These are phyloP conservation scores for Metschnikowia kofuensis DNA, from an alignment of 805 yeast species.

Conservation along the genomic window DNA sequence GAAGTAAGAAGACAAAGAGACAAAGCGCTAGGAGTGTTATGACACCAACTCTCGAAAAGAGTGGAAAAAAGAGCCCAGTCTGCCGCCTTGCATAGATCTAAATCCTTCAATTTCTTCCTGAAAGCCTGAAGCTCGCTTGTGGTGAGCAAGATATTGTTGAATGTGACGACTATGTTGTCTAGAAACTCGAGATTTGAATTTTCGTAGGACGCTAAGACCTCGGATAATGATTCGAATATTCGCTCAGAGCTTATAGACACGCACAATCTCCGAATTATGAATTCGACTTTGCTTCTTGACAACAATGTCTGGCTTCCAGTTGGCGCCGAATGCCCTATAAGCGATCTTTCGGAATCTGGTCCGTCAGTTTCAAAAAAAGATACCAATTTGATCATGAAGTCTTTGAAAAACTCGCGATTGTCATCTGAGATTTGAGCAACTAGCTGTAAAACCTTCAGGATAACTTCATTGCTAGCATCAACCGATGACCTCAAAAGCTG, in stretches of 20 bases:
- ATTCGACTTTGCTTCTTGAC: constrained; percentile 61
- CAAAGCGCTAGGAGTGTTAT: constrained; percentile 83
- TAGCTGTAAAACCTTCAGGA: constrained; percentile 66
- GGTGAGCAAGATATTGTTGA: constrained; percentile 81
- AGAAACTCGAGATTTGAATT: constrained; percentile 67
- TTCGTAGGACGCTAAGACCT: constrained; percentile 53
- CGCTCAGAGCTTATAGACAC: constrained; percentile 77
- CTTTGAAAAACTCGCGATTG: constrained; percentile 71
- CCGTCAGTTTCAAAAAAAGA: constrained; percentile 65
- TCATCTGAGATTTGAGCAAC: constrained; percentile 73
- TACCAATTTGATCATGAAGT: constrained; percentile 70
- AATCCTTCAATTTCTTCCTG: constrained; percentile 58
- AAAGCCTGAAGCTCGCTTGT: constrained; percentile 75
- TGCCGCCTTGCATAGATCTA: constrained; percentile 51
- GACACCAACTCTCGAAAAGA: constrained; percentile 87
- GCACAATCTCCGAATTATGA: constrained; percentile 81
- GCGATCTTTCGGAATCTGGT: constrained; percentile 15
- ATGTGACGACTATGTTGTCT: constrained; percentile 77
- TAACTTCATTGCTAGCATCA: constrained; percentile 73
- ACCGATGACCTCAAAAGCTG: constrained; percentile 70
- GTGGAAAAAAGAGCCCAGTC: constrained; percentile 71
- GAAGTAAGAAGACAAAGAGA: constrained; percentile 84
- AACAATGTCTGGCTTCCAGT: constrained; percentile 26
- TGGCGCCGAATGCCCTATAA: constrained; percentile 28
- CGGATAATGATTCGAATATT: constrained; percentile 76